Evolutionary conservation across 2,329 filamentous ascomycete species (phyloP).

Genomic region (Fusarium nelsonii): DNA sequence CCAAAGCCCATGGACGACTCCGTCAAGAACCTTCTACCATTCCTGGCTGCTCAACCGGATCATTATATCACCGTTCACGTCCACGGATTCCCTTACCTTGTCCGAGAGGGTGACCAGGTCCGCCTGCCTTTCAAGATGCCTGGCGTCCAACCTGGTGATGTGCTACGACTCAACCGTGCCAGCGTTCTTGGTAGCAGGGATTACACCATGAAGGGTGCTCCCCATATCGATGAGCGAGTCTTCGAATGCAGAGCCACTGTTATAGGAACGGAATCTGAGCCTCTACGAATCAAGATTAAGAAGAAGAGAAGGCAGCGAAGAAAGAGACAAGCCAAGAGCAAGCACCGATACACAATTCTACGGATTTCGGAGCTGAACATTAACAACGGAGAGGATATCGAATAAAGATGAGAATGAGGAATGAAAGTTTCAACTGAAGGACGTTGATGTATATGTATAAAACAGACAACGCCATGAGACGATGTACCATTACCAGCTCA

Average conservation of each 20-base stretch:
- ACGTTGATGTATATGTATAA: constrained; percentile 42
- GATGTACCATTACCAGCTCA: constrained; percentile 48
- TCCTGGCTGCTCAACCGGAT: constrained; percentile 77
- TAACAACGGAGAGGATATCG: constrained; percentile 58
- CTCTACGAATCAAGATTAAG: constrained; percentile 81
- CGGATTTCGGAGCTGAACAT: constrained; percentile 85
- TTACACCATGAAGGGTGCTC: constrained; percentile 84
- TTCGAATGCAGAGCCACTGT: constrained; percentile 90
- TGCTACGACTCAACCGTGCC: constrained; percentile 89
- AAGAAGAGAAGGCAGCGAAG: constrained; percentile 82
- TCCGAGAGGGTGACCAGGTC: constrained; percentile 79
- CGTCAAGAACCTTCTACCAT: constrained; percentile 73
- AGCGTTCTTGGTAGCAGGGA: constrained; percentile 86
- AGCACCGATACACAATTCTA: constrained; percentile 90
- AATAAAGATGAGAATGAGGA: constrained; percentile 39
- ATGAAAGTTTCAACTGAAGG: constrained; percentile 24
- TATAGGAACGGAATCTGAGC: constrained; percentile 85
- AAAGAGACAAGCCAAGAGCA: constrained; percentile 83
- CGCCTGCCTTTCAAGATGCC: constrained; percentile 85
- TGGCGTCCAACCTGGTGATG: constrained; percentile 81
- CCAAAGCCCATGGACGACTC: constrained; percentile 64
- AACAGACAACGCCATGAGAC: constrained; percentile 42
- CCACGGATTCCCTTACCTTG: constrained; percentile 82
- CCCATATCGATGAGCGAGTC: constrained; percentile 85
- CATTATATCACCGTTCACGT: constrained; percentile 87